Conservation (phyloP, 1,284 basidiomycete species). For the Leccinum pachyderme region DNA sequence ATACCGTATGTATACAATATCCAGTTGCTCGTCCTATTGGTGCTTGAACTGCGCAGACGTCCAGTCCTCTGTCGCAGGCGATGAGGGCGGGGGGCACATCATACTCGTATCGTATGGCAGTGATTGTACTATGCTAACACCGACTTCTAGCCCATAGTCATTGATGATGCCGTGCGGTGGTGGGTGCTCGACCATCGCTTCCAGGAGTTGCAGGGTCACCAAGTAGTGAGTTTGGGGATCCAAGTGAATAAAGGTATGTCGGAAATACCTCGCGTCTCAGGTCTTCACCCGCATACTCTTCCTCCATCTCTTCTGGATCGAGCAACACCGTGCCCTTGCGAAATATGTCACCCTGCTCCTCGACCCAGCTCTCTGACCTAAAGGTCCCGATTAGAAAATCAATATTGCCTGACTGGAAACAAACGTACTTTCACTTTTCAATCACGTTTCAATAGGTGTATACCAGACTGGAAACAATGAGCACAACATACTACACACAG, state of each 20-base stretch:
- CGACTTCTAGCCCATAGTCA: conserved; percentile 48
- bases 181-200: conserved; percentile 48
- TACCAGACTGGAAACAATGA: conserved; percentile 51
- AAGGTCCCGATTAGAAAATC: not conserved
- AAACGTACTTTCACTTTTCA: too few relatives aligned
- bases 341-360: conserved; percentile 91
- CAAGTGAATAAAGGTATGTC: not conserved
- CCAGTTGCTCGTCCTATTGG: too few relatives aligned
- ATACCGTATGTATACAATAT: too few relatives aligned
- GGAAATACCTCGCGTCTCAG: conserved; percentile 70
- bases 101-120: conserved; percentile 8
- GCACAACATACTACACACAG: too few relatives aligned
- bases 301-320: conserved; percentile 82
- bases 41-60: not conserved
- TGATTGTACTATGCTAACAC: conserved; percentile 10
- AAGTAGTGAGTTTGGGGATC: too few relatives aligned
- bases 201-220: not conserved
- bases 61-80: conserved; percentile 12
- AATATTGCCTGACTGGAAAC: conserved; percentile 5
- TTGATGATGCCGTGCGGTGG: conserved; percentile 52
- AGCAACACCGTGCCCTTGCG: conserved; percentile 80
- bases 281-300: conserved; percentile 80
- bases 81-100: conserved; percentile 12
- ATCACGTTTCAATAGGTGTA: too few relatives aligned
- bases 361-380: conserved; percentile 77